These are phyloP conservation scores for Schizonepeta tenuifolia DNA, from an alignment of 257 asterid genomes.

Conservation along the genomic window DNA sequence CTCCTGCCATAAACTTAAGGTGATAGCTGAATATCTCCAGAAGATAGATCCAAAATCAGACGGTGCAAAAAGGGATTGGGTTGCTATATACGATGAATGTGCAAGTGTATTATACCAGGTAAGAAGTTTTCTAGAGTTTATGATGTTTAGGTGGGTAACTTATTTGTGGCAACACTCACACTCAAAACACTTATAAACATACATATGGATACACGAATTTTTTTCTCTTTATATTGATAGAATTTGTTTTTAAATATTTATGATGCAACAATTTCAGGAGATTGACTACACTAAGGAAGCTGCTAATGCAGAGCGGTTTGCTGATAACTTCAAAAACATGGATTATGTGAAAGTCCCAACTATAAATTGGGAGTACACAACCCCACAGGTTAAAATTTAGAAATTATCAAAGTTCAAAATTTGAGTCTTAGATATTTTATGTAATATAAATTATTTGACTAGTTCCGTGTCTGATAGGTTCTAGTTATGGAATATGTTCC, in stretches of 20 bases:
- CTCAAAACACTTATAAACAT: background rate
- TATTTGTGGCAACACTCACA: background rate
- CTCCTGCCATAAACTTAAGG: conserved; percentile 30
- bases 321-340: conserved; percentile 72
- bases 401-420: conserved; percentile 10
- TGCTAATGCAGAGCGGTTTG: conserved; percentile 83
- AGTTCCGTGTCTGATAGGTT: conserved; percentile 49
- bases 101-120: conserved; percentile 93
- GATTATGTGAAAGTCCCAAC: conserved; percentile 88
- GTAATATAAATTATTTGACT: conserved; percentile 28
- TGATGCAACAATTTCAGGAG: conserved; percentile 56
- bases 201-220: background rate
- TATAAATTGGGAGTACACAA: conserved; percentile 85
- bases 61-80: conserved; percentile 99
- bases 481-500: conserved; percentile 96
- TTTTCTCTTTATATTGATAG: background rate
- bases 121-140: conserved; percentile 19
- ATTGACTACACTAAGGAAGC: conserved; percentile 96
- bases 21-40: conserved; percentile 95
- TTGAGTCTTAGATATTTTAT: conserved; percentile 22
- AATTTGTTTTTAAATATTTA: conserved; percentile 1
- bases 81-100: conserved; percentile 95
- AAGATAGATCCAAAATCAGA: conserved; percentile 97
- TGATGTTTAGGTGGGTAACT: conserved; percentile 2
- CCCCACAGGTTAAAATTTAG: conserved; percentile 76